Evolutionary conservation across 805 yeast genomes (phyloP).

Genomic region (Wickerhamiella sergipiensis): DNA sequence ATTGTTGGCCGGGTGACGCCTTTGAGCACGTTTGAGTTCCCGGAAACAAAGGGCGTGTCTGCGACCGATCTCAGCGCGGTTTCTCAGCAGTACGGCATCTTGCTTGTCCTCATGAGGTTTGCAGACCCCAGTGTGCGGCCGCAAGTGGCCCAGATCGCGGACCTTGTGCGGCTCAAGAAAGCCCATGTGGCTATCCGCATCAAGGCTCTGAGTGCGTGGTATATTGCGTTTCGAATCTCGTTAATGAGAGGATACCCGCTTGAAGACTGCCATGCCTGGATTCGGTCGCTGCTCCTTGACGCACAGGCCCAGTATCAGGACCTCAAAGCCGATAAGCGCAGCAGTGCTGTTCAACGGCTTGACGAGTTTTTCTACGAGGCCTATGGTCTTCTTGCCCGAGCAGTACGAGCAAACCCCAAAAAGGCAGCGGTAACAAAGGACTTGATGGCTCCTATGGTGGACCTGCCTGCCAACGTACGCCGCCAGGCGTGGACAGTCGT

Average conservation of each 20-base stretch:
- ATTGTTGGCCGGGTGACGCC: constrained; percentile 17
- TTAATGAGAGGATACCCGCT: not conserved
- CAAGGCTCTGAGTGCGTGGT: constrained; percentile 17
- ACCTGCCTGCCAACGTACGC: not conserved
- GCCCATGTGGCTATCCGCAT: constrained; percentile 15
- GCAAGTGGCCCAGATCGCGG: constrained; percentile 13
- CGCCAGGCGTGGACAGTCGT: not conserved
- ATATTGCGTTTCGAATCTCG: constrained; percentile 5
- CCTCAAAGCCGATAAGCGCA: not conserved
- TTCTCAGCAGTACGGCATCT: constrained; percentile 14
- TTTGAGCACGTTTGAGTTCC: constrained; percentile 10
- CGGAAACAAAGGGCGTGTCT: constrained; percentile 8
- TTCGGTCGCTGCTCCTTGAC: constrained; percentile 1
- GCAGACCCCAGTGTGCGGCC: constrained; percentile 7
- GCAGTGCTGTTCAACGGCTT: not conserved
- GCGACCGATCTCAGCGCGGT: constrained; percentile 12
- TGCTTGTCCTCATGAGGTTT: constrained; percentile 13
- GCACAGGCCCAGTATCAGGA: not conserved
- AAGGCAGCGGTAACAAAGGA: not conserved
- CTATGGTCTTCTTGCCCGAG: not conserved
- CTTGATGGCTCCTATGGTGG: not conserved
- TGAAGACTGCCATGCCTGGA: constrained; percentile 12
- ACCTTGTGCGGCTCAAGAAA: constrained; percentile 9
- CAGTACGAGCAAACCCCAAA: not conserved
- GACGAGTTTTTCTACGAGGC: not conserved